Percentiles rank a stretch among this genome's conserved stretches.
Conservation (phyloP, 2,329 filamentous ascomycete genomes). For the Pseudogymnoascus sp. region DNA sequence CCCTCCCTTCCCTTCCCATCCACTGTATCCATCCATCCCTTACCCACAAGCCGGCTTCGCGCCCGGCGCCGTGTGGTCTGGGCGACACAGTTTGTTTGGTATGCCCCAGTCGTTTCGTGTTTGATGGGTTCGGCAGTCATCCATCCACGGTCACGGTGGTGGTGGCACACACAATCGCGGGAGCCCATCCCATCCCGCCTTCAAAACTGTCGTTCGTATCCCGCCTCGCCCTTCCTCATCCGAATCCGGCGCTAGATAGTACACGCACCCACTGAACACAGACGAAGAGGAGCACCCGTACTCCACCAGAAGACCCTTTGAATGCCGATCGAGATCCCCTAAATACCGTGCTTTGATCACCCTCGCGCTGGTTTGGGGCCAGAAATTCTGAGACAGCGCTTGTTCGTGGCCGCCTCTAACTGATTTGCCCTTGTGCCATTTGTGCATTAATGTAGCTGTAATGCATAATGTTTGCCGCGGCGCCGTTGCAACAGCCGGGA, state of each 20-base stretch:
- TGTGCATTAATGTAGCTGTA: not conserved
- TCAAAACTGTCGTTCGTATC: not conserved
- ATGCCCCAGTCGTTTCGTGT: not conserved
- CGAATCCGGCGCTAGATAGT: conserved; percentile 1
- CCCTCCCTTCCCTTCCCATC: not conserved
- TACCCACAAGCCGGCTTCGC: not conserved
- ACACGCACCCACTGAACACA: not conserved
- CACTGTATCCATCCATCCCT: not conserved
- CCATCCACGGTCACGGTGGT: not conserved
- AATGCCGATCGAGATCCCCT: conserved; percentile 2
- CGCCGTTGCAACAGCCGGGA: not conserved
- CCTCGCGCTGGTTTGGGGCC: not conserved
- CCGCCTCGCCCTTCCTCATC: not conserved
- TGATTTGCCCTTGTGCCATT: not conserved
- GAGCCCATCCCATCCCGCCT: not conserved
- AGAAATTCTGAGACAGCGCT: not conserved
- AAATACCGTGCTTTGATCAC: not conserved
- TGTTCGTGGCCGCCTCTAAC: not conserved
- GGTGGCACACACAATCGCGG: not conserved
- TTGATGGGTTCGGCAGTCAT: not conserved
- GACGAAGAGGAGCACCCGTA: not conserved
- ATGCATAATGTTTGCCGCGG: not conserved
- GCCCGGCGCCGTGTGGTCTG: not conserved
- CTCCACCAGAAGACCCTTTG: conserved; percentile 6
- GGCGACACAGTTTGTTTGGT: not conserved